A percentile compares a stretch with the other conserved stretches of the same genome.
phyloP scores from a whole-genome alignment of 441 rosid genomes.

The California macrophylla region DNA sequence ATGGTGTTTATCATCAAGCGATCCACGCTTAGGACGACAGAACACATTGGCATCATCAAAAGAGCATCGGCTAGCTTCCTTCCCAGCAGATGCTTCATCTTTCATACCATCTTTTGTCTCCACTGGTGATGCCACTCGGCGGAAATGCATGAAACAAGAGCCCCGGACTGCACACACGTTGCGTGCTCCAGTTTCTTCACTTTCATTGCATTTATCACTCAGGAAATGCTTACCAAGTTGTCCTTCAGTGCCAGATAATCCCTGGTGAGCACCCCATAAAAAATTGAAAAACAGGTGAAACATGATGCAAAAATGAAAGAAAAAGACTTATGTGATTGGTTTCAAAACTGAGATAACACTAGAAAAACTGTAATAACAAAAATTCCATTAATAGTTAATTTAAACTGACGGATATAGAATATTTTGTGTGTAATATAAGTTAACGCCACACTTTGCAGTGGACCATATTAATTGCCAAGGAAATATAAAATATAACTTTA shows the following conservation, averaged over 20 bases:
- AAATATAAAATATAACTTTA: background rate
- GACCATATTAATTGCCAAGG: background rate
- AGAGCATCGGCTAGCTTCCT: conserved; percentile 3
- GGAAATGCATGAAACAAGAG: conserved; percentile 15
- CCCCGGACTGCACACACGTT: conserved; percentile 12
- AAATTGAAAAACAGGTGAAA: background rate
- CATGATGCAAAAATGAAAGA: background rate
- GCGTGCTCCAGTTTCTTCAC: conserved; percentile 17
- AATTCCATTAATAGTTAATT: background rate
- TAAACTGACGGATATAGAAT: background rate
- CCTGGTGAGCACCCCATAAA: conserved; percentile 10
- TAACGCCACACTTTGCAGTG: background rate
- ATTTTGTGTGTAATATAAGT: background rate
- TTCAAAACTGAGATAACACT: background rate
- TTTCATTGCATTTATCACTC: conserved; percentile 10
- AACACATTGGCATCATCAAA: conserved; percentile 14
- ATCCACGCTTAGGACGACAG: conserved; percentile 8
- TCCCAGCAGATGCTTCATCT: conserved; percentile 17
- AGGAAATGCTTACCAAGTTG: background rate
- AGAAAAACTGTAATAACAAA: background rate
- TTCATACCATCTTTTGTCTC: conserved; percentile 17
- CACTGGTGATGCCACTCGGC: conserved; percentile 12
- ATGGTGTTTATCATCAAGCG: conserved; percentile 19
- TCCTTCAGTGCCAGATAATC: conserved; percentile 16
- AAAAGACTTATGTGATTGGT: background rate